Evolutionary conservation across 148 eudicot species (phyloP).

Genomic region (Spergularia bocconei): DNA sequence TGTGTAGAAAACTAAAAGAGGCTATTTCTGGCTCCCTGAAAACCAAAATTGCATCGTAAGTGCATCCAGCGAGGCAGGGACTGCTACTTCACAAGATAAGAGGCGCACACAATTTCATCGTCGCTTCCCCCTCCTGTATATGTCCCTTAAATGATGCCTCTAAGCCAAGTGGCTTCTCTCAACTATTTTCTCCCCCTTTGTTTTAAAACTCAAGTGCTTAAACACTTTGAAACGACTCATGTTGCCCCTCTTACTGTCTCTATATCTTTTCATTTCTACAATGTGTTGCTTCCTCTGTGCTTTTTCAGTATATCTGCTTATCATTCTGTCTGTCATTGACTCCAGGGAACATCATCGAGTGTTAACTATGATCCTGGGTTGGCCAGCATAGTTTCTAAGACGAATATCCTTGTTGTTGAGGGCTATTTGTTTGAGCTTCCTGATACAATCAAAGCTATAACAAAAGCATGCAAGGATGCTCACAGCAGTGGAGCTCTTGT

Average conservation of each 20-base stretch:
- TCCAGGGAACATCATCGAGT: slow-evolving; percentile 87
- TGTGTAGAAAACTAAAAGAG: too few relatives aligned
- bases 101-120: neutral
- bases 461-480: slow-evolving; percentile 83
- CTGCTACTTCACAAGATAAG: too few relatives aligned
- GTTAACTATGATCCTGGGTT: slow-evolving; percentile 73
- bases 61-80: too few relatives aligned
- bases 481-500: slow-evolving; percentile 75
- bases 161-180: neutral
- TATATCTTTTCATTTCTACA: neutral
- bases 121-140: neutral
- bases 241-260: too few relatives aligned
- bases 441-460: slow-evolving; percentile 78
- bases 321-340: slow-evolving; percentile 5
- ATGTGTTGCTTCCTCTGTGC: neutral
- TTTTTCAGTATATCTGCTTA: slow-evolving; percentile 13
- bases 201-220: too few relatives aligned
- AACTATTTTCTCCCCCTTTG: neutral
- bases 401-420: slow-evolving; percentile 83
- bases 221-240: too few relatives aligned
- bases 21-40: too few relatives aligned
- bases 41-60: too few relatives aligned
- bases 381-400: slow-evolving; percentile 62
- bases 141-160: neutral
- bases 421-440: slow-evolving; percentile 94